A percentile compares a stretch with the other conserved stretches of the same genome.
Evolutionary conservation across 2,329 filamentous ascomycete species (phyloP).

Genomic region (Neopestalotiopsis sp.): DNA sequence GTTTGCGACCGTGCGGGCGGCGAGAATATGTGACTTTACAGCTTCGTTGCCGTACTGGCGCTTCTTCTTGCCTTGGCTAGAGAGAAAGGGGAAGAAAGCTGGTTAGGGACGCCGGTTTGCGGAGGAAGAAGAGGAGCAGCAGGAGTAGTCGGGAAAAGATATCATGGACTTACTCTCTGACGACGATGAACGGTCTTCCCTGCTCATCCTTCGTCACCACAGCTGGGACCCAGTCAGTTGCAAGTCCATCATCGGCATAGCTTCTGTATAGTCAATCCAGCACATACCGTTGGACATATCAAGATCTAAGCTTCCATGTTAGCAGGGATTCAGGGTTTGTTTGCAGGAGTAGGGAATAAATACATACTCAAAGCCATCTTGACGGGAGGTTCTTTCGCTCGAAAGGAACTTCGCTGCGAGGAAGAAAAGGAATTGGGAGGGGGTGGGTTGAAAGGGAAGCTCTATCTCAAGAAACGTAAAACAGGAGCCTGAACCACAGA

Average conservation of each 20-base stretch:
- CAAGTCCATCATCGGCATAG: conserved; percentile 15
- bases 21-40: conserved; percentile 97
- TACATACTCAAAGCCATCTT: conserved; percentile 66
- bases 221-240: conserved; percentile 47
- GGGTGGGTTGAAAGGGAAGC: not conserved
- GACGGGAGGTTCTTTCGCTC: conserved; percentile 31
- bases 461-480: not conserved
- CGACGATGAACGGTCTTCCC: conserved; percentile 95
- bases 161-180: conserved; percentile 79
- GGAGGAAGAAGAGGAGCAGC: not conserved
- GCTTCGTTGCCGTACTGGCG: conserved; percentile 95
- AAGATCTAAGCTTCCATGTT: conserved; percentile 62
- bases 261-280: conserved; percentile 26
- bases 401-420: conserved; percentile 29
- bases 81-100: conserved; percentile 24
- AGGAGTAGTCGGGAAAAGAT: conserved; percentile 17
- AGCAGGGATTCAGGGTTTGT: conserved; percentile 30
- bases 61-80: conserved; percentile 95
- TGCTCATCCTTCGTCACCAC: conserved; percentile 94
- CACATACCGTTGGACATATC: conserved; percentile 81
- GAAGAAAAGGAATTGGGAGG: not conserved
- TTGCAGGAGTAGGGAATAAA: conserved; percentile 24
- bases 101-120: not conserved
- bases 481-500: not conserved
- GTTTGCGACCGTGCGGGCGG: conserved; percentile 92